Evolutionary conservation across 345 rosid genomes (phyloP), one percentile per base, ranked within the genome.

Genomic region (Garcia nutans): DNA sequence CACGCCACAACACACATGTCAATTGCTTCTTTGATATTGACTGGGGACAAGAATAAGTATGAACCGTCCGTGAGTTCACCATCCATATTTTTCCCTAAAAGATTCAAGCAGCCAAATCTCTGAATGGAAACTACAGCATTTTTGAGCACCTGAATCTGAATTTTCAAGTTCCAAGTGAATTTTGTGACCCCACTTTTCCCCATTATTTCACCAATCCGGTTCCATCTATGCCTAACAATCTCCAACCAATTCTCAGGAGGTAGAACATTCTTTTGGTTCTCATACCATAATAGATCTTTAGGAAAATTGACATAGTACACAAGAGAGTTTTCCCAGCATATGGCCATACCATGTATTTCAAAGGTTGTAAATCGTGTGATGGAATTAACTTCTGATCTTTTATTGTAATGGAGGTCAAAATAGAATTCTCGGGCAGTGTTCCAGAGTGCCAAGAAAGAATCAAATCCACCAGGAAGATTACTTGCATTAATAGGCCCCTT

Each of bases 141-240:
- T 80, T 86, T 89, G 75, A 95, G 85, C 72, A 86, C 97, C 86
- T 93, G 99, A 82, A 90, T 83, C 85, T 93, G 97, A 77, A 82
- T 84, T 87, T 95, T 93, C 80, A 95, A 82, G 82, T 95, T 93
- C 98, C 99, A 95, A 15, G 97, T 85, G 82, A 91, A 84, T 86
- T 95, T 95, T 77, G 76, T 85, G 26, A 87, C 88, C 65, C 79
- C 85, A 67, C 11, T 78, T 78, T 89, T 89, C 59, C 88, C 88
- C 93, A 95, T 85, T 81, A 95, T 90, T 78, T 83, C 84, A 79
- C 86, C 57, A 84, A 95, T 88, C 81, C 84, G 88, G 68, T 86
- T 87, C 99, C 99, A 95, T 78, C 97, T 85, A 41, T 71, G 64
- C 67, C 81, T 87, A 73, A 92, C 73, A 60, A 83, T 79, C 82